Percentiles rank a stretch among this genome's conserved stretches.
These are phyloP conservation scores for Stramenopiles sp. DNA, from an alignment of 352 stramenopile species.

Conservation along the genomic window DNA sequence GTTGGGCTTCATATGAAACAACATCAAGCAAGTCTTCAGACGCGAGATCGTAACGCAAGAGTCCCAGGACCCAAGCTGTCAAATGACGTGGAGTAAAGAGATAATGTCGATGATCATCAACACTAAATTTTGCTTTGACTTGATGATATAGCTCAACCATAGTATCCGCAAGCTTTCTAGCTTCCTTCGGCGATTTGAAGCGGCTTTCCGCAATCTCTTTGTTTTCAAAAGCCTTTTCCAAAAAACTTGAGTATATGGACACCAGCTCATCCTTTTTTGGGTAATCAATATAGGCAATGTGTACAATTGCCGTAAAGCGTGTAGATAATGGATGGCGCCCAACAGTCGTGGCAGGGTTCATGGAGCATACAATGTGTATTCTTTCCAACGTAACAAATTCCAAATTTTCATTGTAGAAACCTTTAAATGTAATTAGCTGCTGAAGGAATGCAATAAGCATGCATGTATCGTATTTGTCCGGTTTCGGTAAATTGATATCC, in stretches of 20 bases:
- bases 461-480: conserved; percentile 82
- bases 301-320: conserved; percentile 75
- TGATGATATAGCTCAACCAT: conserved; percentile 73
- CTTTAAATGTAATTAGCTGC: conserved; percentile 76
- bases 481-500: conserved; percentile 82
- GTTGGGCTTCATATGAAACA: conserved; percentile 57
- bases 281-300: conserved; percentile 76
- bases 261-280: conserved; percentile 60
- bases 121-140: conserved; percentile 61
- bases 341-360: conserved; percentile 75
- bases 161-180: conserved; percentile 51
- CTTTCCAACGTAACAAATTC: conserved; percentile 79
- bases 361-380: conserved; percentile 75
- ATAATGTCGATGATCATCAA: conserved; percentile 80
- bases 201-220: conserved; percentile 23
- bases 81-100: conserved; percentile 75
- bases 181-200: conserved; percentile 35
- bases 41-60: conserved; percentile 66
- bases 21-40: conserved; percentile 64
- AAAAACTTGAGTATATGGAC: conserved; percentile 63
- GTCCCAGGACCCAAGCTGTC: conserved; percentile 62
- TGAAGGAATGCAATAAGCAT: conserved; percentile 87
- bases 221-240: conserved; percentile 42
- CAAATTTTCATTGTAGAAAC: conserved; percentile 81
- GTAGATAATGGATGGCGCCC: conserved; percentile 67